Conservation (phyloP, 345 rosid species). For the Theobroma cacao region DNA sequence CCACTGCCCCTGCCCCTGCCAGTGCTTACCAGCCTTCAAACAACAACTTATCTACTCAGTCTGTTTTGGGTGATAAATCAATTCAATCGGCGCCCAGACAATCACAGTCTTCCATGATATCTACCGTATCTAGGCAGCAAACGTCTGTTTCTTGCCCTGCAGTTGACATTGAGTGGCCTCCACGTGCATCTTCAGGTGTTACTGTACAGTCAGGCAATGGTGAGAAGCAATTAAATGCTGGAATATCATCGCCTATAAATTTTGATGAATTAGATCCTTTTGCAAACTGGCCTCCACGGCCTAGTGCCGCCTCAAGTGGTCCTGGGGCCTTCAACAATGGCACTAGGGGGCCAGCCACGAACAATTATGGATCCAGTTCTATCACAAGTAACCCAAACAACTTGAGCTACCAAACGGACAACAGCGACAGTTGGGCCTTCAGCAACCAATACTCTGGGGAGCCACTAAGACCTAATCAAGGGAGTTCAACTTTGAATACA, state of each 20-base stretch:
- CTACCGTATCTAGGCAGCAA: constrained; percentile 42
- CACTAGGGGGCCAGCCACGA: constrained; percentile 17
- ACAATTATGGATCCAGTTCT: constrained; percentile 27
- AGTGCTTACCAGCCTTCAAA: constrained; percentile 27
- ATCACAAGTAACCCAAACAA: constrained; percentile 23
- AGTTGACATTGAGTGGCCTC: constrained; percentile 92
- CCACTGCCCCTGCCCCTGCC: not conserved
- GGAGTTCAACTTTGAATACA: constrained; percentile 29
- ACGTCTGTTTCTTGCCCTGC: constrained; percentile 57
- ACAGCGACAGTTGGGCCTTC: constrained; percentile 52
- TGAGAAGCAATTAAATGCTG: constrained; percentile 39
- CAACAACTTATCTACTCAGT: constrained; percentile 15
- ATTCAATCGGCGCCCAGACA: constrained; percentile 34
- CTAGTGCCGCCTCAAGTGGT: constrained; percentile 33
- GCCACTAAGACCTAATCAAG: constrained; percentile 41
- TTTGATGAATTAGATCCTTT: constrained; percentile 88
- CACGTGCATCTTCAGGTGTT: constrained; percentile 43
- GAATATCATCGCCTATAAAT: constrained; percentile 38
- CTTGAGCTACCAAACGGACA: constrained; percentile 29
- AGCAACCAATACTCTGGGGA: constrained; percentile 37
- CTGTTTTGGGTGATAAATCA: constrained; percentile 31
- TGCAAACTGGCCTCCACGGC: constrained; percentile 83
- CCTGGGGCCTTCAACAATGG: constrained; percentile 48
- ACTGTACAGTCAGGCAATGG: constrained; percentile 28
- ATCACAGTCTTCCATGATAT: constrained; percentile 32